Evolutionary conservation across 305 asterid species (phyloP), one percentile per base, ranked within the genome.

Genomic region (Solanum aculeatissimum): DNA sequence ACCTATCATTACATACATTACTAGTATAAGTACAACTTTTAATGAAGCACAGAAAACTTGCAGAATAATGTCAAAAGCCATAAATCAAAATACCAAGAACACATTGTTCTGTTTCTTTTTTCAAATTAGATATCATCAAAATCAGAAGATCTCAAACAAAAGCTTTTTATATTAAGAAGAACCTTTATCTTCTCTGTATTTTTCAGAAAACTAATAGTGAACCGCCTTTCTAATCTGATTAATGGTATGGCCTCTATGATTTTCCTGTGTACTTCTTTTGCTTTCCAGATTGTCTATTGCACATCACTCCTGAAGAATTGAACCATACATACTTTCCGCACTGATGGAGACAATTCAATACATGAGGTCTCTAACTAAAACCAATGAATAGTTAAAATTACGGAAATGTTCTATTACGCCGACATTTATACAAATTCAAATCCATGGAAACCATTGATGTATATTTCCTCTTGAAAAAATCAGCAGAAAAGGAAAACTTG

Each of bases 1-100:
- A 95, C 95, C 98, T 70, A 43, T n/a, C 80, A 70, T 83, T 60
- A 69, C 21, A 68, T n/a, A 14, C 54, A 35, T 53, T 35, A 3
- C 70, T 49, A 53, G 57, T 32, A 38, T 78, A 3, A 78, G 12
- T 53, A 53, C 66, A 53, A 78, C 66, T 38, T 2, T 53, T 11
- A 53, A 53, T 23, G 49, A 78, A 32, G n/a, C 83, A 53, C 49
- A 19, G n/a, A 78, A 53, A 78, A 35, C n/a, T 78, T 53, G 51
- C 45, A 53, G 47, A 51, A 53, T 53, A 53, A 78, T 78, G 66
- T 19, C 83, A 53, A 51, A 18, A 78, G 83, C 47, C 0, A n/a
- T 53, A 19, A 53, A 53, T 32, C 83, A 32, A 78, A 53, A 32
- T n/a, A 78, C 8, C 25, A 53, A 53, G 4, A 38, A 29, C 66